Base-by-base conservation (phyloP, 2,329 filamentous ascomycete species). In the Cryphonectria nitschkei region DNA sequence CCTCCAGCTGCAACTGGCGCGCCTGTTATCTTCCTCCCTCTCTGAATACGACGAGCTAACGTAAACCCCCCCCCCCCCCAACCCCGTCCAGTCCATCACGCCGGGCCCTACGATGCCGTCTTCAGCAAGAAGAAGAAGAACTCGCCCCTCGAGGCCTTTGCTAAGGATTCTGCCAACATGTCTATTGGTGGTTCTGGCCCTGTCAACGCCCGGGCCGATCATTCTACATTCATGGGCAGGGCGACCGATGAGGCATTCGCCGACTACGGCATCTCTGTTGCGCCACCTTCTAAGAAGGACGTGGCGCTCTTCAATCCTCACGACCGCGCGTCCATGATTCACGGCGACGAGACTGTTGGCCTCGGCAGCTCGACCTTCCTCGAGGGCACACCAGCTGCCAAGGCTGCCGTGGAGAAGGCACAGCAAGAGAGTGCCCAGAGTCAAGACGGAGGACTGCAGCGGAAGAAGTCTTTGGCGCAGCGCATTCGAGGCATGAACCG, bases 61-160 rank as follows among this genome's bases (percentile, higher is more conserved):
- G 46, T 50, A 34, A 29, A 19, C 7, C 22, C 46, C 6, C 9
- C 29, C 61, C 16, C 61, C 16, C 34, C 34, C 34, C 34, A 34
- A 13, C 34, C 34, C 34, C 34, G 6, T 6, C 3, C 77, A 97
- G 94, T 97, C 82, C 96, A 99, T 77, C 96, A 99, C 78, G 96
- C 98, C 77, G 96, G 96, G 0, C 96, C 96, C 5, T 99, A 98
- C 77, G 96, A 99, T 81, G 96, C 96, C 29, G 93, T 96, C 5
- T 93, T 97, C 80, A 93, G 96, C 74, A 99, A 98, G 81, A 90
- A 93, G 70, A 90, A 92, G 77, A 89, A 91, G 72, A 90, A 92
- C 68, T 94, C 96, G 8, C 96, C 96, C 0, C 98, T 99, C 94
- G 91, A 97, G 79, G 96, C 96, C 1, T 99, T 98, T 81, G 94